Percentiles rank a stretch among this genome's conserved stretches.
Conservation (phyloP, 2,329 filamentous ascomycete species). For the Paracoccidioides brasiliensis region DNA sequence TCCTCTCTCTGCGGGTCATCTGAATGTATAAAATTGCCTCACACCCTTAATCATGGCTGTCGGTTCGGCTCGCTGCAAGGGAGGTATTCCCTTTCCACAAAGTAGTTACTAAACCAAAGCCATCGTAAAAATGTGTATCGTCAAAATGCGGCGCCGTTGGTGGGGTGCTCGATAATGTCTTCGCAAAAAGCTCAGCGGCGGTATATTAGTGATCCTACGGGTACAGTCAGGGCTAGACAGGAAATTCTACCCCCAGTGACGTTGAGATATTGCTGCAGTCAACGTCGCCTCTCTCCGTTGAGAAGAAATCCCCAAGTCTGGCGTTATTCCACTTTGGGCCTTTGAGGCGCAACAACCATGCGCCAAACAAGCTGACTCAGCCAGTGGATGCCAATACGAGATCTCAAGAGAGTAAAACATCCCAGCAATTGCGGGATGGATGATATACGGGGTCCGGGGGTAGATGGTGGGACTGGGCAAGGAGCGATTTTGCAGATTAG, state of each 20-base stretch:
- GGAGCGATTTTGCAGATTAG: neutral
- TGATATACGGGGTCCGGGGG: neutral
- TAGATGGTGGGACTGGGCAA: neutral
- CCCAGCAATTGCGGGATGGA: neutral
- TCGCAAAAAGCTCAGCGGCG: neutral
- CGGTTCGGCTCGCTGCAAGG: neutral
- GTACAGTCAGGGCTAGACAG: neutral
- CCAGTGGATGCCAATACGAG: neutral
- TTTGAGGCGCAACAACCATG: neutral
- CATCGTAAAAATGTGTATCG: neutral
- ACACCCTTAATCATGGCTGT: neutral
- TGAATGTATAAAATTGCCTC: neutral
- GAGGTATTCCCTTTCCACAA: neutral
- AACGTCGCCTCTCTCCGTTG: too few relatives aligned
- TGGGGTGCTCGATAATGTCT: neutral
- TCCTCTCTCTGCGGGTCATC: slow-evolving; percentile 8
- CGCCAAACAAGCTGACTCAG: neutral
- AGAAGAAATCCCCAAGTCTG: too few relatives aligned
- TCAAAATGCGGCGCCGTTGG: neutral
- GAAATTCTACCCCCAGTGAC: neutral
- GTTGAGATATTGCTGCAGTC: too few relatives aligned
- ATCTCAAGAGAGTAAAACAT: neutral
- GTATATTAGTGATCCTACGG: neutral
- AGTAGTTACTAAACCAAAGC: neutral
- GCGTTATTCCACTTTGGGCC: slow-evolving; percentile 1